Percentiles rank a stretch among this genome's conserved stretches.
phyloP scores from a whole-genome alignment of 179 eudicot species.

The Silene noctiflora region DNA sequence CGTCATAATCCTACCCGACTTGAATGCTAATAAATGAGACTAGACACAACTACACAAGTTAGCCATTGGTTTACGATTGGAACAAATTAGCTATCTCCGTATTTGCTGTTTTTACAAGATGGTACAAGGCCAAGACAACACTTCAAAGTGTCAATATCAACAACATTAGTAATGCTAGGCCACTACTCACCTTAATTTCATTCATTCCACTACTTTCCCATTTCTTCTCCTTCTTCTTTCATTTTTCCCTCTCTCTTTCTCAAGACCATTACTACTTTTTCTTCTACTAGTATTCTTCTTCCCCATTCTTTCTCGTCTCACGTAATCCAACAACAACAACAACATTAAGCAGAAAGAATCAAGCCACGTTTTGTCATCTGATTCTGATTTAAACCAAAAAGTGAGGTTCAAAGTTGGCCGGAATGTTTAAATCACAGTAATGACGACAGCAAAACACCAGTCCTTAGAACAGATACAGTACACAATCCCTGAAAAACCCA shows the following conservation, averaged over 20 bases:
- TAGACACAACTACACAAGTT: no score
- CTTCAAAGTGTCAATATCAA: background rate
- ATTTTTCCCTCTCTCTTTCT: background rate
- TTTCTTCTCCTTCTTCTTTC: conserved; percentile 21
- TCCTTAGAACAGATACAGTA: background rate
- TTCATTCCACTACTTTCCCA: conserved; percentile 28
- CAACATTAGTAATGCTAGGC: conserved; percentile 1
- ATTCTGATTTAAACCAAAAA: background rate
- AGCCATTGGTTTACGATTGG: no score
- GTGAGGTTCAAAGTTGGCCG: background rate
- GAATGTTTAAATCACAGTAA: conserved; percentile 23
- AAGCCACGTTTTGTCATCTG: background rate
- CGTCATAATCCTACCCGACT: no score
- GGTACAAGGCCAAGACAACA: background rate
- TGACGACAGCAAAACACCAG: conserved; percentile 11
- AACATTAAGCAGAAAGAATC: no score
- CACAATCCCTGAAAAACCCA: conserved; percentile 14
- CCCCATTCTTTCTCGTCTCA: background rate
- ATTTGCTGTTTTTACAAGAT: no score
- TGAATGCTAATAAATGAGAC: no score
- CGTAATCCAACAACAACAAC: no score
- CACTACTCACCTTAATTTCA: conserved; percentile 14
- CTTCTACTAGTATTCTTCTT: background rate
- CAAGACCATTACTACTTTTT: background rate
- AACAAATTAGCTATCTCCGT: no score